phyloP scores from a whole-genome alignment of 106 monocot genomes.

The Phalaenopsis equestris region DNA sequence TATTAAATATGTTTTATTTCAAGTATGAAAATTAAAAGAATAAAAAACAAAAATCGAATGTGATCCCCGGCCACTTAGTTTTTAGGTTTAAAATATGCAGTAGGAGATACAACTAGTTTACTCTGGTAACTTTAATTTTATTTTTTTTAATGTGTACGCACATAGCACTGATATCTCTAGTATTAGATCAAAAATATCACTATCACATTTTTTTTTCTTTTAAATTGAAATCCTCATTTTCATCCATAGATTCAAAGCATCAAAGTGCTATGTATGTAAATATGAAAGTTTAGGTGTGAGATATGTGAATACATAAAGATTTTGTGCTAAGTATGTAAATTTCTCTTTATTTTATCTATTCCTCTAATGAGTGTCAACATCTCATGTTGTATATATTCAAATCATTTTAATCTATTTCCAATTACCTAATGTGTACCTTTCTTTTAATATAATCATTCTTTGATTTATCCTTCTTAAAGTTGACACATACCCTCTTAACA shows the following conservation, averaged over 20 bases:
- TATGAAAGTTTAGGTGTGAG: no score
- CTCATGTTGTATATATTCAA: not conserved
- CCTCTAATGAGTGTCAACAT: not conserved
- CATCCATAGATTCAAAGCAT: not conserved
- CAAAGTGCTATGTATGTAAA: no score
- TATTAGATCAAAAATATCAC: no score
- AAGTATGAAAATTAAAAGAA: no score
- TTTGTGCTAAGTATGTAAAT: no score
- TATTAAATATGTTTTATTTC: no score
- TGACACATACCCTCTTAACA: not conserved
- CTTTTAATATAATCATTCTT: not conserved
- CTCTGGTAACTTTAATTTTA: not conserved
- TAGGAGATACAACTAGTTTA: not conserved
- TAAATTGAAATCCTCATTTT: not conserved
- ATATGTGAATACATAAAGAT: no score
- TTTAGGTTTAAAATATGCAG: not conserved
- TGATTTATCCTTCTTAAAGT: not conserved
- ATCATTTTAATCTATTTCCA: not conserved
- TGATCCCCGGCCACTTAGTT: no score
- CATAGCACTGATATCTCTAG: no score
- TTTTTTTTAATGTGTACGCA: not conserved
- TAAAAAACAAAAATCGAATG: no score
- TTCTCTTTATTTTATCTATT: not conserved
- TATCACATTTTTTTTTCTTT: no score
- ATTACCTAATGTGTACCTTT: not conserved